A percentile compares a stretch with the other conserved stretches of the same genome.
Conservation (phyloP, 495 filamentous ascomycete species). For the Sporormia fimetaria region DNA sequence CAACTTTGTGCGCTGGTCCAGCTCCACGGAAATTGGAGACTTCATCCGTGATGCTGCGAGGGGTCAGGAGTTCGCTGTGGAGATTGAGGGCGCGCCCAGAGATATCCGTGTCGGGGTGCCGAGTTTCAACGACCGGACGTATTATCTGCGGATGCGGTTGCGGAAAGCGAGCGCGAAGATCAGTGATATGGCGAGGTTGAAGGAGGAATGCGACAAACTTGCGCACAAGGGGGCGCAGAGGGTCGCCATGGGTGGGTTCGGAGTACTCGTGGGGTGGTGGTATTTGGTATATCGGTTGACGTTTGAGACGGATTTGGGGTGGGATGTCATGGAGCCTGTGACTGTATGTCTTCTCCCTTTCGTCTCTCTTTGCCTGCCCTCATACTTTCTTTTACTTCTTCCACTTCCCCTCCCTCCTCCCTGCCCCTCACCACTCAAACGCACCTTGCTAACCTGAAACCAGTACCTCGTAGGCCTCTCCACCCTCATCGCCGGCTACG, state of each 20-base stretch:
- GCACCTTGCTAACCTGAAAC: not conserved
- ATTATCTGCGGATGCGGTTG: conserved; percentile 68
- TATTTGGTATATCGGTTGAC: conserved; percentile 63
- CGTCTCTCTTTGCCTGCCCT: not conserved
- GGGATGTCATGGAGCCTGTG: conserved; percentile 87
- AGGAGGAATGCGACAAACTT: conserved; percentile 66
- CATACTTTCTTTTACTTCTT: no score
- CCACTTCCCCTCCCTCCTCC: not conserved
- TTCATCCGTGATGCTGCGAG: conserved; percentile 88
- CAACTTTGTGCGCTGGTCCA: conserved; percentile 81
- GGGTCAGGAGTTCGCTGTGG: conserved; percentile 70
- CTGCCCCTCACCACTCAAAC: conserved; percentile 3
- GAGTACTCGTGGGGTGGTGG: conserved; percentile 65
- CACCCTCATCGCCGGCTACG: conserved; percentile 76
- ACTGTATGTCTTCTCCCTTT: conserved; percentile 36
- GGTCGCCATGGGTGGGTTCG: conserved; percentile 70
- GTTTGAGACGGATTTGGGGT: conserved; percentile 67
- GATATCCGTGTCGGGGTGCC: conserved; percentile 74
- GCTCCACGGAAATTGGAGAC: conserved; percentile 81
- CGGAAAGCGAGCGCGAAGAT: conserved; percentile 59
- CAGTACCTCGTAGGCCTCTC: conserved; percentile 68
- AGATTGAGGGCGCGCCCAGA: conserved; percentile 58
- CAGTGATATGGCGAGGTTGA: conserved; percentile 54
- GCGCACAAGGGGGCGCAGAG: conserved; percentile 68
- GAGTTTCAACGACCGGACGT: conserved; percentile 76